Evolutionary conservation across 306 rosid species (phyloP), one percentile per base, ranked within the genome.

Genomic region (Trifolium subterraneum): DNA sequence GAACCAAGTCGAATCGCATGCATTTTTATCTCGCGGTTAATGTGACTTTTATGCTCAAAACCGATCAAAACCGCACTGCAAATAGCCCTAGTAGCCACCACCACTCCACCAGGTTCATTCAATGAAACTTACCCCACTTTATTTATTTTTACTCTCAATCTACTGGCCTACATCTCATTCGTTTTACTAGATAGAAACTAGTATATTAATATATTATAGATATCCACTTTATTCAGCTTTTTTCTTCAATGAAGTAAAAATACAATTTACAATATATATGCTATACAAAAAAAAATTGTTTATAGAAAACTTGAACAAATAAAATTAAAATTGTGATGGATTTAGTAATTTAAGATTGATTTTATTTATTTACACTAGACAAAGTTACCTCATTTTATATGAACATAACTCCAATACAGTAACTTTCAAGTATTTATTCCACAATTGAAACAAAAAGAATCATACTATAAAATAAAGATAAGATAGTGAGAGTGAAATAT

Each of bases 321-420:
- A 15, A 59, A 25, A 27, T 3, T 60, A 4, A 11, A 22, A 2
- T 7, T 27, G 2, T 6, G 64, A 29, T 33, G 10, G 20, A 60
- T 60, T 13, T 60, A 60, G 65, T 13, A 60, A 60, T 60, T 60
- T 60, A 60, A 60, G 65, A 29, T 60, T 27, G 19, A 60, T 60
- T 29, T 27, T 27, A 3, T 29, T 27, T 27, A 3, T 29, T 27
- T 14, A 27, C 39, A 60, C 39, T 29, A 60, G 41, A 60, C 41
- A 60, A 60, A 27, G 11, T 60, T 29, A 60, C 65, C 12, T 27
- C 4, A 59, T 27, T 27, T 59, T 27, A 14, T 29, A 27, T 60
- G 38, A 60, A 18, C 65, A 60, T 29, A 59, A 59, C 38, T 59
- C 64, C 64, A 59, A 27, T 15, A 14, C 60, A 54, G 60, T 54